Conservation (phyloP, 108 stramenopile species). For the Fragilariopsis cylindrus region DNA sequence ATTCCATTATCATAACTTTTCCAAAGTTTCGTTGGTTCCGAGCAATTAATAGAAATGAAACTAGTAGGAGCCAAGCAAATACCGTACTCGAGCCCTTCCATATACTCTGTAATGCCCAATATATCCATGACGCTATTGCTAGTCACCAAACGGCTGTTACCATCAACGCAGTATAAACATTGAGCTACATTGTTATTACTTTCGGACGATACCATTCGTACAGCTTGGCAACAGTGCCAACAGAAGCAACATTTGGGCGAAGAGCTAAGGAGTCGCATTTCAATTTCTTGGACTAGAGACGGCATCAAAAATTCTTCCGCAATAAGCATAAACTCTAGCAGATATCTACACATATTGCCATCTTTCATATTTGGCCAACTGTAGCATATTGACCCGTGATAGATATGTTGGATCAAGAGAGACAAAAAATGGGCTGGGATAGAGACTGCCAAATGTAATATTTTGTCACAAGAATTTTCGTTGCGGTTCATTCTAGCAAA, state of each 20-base stretch:
- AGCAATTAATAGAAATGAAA: neutral
- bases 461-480: slow-evolving; percentile 11
- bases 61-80: neutral
- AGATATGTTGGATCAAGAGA: slow-evolving; percentile 64
- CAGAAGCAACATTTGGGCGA: slow-evolving; percentile 22
- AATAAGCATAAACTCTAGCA: slow-evolving; percentile 64
- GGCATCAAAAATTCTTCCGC: slow-evolving; percentile 77
- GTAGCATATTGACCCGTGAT: slow-evolving; percentile 67
- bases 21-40: slow-evolving; percentile 15
- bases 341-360: slow-evolving; percentile 38
- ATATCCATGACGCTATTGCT: slow-evolving; percentile 30
- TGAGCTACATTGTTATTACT: neutral
- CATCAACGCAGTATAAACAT: slow-evolving; percentile 27
- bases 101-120: slow-evolving; percentile 31
- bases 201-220: neutral
- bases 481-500: slow-evolving; percentile 50
- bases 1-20: neutral
- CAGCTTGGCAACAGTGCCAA: slow-evolving; percentile 38
- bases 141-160: slow-evolving; percentile 9
- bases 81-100: slow-evolving; percentile 16
- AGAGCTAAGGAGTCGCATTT: slow-evolving; percentile 58
- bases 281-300: slow-evolving; percentile 66
- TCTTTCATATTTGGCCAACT: slow-evolving; percentile 36
- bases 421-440: slow-evolving; percentile 34
- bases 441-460: slow-evolving; percentile 27